A percentile compares a stretch with the other conserved stretches of the same genome.
Conservation (phyloP, 1,284 basidiomycete species). For the Quambalaria eucalypti region DNA sequence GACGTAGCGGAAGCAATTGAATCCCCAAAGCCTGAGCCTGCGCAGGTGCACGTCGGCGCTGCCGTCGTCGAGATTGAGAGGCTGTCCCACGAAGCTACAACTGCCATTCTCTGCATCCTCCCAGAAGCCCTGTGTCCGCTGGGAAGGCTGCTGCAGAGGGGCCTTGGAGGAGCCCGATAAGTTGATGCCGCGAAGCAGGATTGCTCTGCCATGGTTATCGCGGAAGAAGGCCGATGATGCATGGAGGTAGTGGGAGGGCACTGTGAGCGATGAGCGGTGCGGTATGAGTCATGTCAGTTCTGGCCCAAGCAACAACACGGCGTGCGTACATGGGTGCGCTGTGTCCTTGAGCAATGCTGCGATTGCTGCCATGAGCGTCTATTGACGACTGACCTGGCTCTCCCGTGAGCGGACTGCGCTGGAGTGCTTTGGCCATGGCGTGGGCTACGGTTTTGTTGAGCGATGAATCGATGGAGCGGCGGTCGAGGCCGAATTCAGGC, state of each 20-base stretch:
- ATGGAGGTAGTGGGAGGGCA: conserved; percentile 24
- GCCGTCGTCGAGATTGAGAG: conserved; percentile 67
- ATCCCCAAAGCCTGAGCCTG: conserved; percentile 81
- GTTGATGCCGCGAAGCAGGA: conserved; percentile 85
- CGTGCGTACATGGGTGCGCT: too few relatives aligned
- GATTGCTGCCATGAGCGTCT: background rate
- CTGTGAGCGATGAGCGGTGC: background rate
- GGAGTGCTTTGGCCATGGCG: too few relatives aligned
- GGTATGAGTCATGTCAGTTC: background rate
- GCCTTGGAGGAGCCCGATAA: conserved; percentile 79
- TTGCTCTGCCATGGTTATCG: conserved; percentile 69
- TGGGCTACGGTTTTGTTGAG: too few relatives aligned
- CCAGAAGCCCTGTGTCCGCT: conserved; percentile 64
- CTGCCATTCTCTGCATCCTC: conserved; percentile 68
- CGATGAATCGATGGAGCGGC: too few relatives aligned
- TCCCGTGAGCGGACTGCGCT: background rate
- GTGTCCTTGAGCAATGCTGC: too few relatives aligned
- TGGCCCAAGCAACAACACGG: too few relatives aligned
- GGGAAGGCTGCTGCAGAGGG: conserved; percentile 62
- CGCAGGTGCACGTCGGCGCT: conserved; percentile 80
- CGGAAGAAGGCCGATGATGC: conserved; percentile 58
- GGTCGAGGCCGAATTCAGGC: too few relatives aligned
- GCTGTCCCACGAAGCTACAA: conserved; percentile 64
- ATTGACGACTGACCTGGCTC: background rate
- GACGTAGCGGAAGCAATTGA: conserved; percentile 83